phyloP scores from a whole-genome alignment of 306 rosid genomes.

The Arachis stenosperma region DNA sequence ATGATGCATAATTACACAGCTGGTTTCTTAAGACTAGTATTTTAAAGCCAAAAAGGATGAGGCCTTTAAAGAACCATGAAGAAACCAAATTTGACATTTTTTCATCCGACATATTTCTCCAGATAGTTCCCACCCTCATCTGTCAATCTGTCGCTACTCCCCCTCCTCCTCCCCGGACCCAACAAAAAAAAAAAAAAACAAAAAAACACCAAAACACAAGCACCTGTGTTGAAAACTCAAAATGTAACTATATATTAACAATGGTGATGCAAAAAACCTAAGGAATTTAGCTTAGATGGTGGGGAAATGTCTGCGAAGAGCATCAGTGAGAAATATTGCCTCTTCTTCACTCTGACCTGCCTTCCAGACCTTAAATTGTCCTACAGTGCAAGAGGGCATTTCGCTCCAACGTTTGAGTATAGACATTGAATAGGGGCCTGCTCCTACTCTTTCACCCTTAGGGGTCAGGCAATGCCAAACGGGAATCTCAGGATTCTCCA shows the following conservation, averaged over 20 bases:
- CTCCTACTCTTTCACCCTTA: conserved; percentile 54
- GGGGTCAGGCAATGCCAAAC: conserved; percentile 57
- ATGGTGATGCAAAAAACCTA: not conserved
- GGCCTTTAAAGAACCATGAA: not conserved
- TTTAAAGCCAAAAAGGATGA: not conserved
- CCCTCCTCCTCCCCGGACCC: too few relatives aligned
- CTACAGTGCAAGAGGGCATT: conserved; percentile 22
- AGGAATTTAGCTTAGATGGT: conserved; percentile 8
- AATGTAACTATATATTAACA: conserved; percentile 17
- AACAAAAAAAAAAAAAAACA: too few relatives aligned
- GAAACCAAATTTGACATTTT: too few relatives aligned
- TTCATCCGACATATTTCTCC: not conserved
- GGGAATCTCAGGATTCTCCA: conserved; percentile 42
- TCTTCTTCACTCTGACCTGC: conserved; percentile 57
- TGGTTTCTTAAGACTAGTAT: not conserved
- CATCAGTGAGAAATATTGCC: conserved; percentile 58
- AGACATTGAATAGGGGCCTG: conserved; percentile 58
- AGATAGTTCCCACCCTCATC: not conserved
- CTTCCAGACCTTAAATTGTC: conserved; percentile 66
- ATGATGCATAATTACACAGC: not conserved
- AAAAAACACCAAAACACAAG: not conserved
- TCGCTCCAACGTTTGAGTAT: conserved; percentile 59
- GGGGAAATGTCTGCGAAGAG: conserved; percentile 41
- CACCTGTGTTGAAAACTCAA: not conserved
- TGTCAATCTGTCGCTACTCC: not conserved